Base-by-base conservation (phyloP, 2,329 filamentous ascomycete genomes). In the Chaetomiaceae sp. region DNA sequence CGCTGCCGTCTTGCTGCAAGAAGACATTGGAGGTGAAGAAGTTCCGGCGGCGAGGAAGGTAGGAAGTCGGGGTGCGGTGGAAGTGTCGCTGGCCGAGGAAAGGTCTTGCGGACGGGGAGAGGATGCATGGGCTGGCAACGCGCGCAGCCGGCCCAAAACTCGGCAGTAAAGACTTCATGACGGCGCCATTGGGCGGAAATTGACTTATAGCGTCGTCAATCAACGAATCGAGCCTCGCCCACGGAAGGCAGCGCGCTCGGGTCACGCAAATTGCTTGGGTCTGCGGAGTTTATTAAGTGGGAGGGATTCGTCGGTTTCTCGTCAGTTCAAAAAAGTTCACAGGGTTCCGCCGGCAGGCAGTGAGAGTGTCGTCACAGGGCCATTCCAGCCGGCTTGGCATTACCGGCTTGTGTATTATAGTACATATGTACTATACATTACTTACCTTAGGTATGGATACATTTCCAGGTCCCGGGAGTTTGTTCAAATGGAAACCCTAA, bases 11-110 rank as follows among this genome's bases (percentile, higher is more conserved):
- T 40, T 74, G 69, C 14, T 73, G 75, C 9, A 84, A 69, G 55
- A 76, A 74, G 2, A 80, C 73, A 61, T 82, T 85, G 21, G 84
- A 86, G 11, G 84, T 86, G 68, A 85, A 87, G 68, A 87, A 86
- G 63, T 70, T 74, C 55, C 80, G 79, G 58, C 78, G 81, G 53
- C 78, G 77, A 10, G 81, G 78, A n/a, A 74, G 60, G 44, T 66
- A 64, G 8, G 69, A 63, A 1, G 73, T 51, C 2, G 73, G 66
- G 36, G 73, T 76, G 55, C 75, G 67, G 67, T 80, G 77, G 57
- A 81, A 76, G 51, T 61, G 66, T 54, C 69, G 69, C 21, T 65
- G 54, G 37, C 14, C 25, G 29, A 34, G 40, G 25, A 56, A 43
- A 27, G 51, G 48, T 20, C 51, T 36, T n/a, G 55, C 9, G 0